phyloP scores from a whole-genome alignment of 257 asterid genomes.

The Primulina huaijiensis region DNA sequence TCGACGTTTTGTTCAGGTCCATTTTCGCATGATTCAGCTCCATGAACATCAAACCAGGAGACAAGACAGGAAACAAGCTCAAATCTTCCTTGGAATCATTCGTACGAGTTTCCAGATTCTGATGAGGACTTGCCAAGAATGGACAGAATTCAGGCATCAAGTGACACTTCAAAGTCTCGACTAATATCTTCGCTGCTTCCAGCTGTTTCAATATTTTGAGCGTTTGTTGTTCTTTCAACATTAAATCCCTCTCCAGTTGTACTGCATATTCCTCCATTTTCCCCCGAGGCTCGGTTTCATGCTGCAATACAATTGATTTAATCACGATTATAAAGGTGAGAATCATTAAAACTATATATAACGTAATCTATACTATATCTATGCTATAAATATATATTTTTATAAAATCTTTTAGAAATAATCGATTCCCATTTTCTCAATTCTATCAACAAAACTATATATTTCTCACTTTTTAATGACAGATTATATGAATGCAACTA shows the following conservation, averaged over 20 bases:
- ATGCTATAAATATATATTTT: too few relatives aligned
- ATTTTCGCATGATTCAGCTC: conserved; percentile 67
- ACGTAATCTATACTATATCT: too few relatives aligned
- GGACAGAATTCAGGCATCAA: background rate
- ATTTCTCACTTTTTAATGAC: background rate
- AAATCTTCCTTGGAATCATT: background rate
- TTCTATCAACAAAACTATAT: too few relatives aligned
- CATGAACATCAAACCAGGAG: conserved; percentile 53
- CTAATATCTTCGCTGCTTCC: background rate
- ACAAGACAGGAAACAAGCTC: conserved; percentile 29
- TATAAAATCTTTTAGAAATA: too few relatives aligned
- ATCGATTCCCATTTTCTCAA: too few relatives aligned
- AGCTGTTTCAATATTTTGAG: background rate
- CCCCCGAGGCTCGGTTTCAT: background rate
- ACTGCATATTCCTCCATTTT: background rate
- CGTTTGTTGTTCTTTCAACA: background rate
- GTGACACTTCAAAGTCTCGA: background rate
- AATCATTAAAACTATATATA: too few relatives aligned
- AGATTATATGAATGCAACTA: too few relatives aligned
- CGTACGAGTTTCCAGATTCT: background rate
- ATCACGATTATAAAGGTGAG: too few relatives aligned
- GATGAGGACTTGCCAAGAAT: background rate
- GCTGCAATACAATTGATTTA: background rate
- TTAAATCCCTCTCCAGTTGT: background rate
- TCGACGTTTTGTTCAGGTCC: conserved; percentile 62